Evolutionary conservation across 2,329 filamentous ascomycete genomes (phyloP).

Genomic region (Cladophialophora yegresii): DNA sequence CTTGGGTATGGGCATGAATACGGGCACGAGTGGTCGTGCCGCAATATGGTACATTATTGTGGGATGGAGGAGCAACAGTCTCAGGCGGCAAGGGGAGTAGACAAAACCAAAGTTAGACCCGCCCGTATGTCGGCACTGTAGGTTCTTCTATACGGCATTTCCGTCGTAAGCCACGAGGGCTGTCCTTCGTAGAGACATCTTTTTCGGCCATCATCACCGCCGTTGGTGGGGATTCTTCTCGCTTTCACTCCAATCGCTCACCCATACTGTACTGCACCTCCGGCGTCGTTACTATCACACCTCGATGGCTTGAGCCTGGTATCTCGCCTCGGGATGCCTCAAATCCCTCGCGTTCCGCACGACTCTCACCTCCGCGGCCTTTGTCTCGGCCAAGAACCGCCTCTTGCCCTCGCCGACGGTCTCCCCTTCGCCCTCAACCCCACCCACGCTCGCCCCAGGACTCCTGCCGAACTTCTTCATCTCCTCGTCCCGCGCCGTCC

Average conservation of each 20-base stretch:
- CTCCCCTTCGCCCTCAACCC: constrained; percentile 33
- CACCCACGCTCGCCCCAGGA: constrained; percentile 27
- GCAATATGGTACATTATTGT: neutral
- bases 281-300: too few relatives aligned
- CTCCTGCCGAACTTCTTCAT: constrained; percentile 50
- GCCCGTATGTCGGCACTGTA: neutral
- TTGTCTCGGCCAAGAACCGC: constrained; percentile 69
- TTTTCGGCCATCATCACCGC: neutral
- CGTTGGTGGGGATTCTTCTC: neutral
- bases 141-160: neutral
- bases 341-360: constrained; percentile 73
- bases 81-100: neutral
- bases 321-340: constrained; percentile 64
- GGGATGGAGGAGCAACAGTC: neutral
- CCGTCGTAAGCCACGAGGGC: neutral
- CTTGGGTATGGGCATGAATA: neutral
- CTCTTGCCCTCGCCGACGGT: constrained; percentile 51
- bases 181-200: too few relatives aligned
- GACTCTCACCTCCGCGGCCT: constrained; percentile 84
- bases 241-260: too few relatives aligned
- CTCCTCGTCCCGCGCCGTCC: constrained; percentile 65
- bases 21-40: neutral
- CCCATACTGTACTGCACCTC: too few relatives aligned
- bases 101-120: neutral
- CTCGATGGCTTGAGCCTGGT: constrained; percentile 56